These are phyloP conservation scores for Brachypodium distachyon DNA, from an alignment of 202 grass and related monocot genomes.

Conservation along the genomic window DNA sequence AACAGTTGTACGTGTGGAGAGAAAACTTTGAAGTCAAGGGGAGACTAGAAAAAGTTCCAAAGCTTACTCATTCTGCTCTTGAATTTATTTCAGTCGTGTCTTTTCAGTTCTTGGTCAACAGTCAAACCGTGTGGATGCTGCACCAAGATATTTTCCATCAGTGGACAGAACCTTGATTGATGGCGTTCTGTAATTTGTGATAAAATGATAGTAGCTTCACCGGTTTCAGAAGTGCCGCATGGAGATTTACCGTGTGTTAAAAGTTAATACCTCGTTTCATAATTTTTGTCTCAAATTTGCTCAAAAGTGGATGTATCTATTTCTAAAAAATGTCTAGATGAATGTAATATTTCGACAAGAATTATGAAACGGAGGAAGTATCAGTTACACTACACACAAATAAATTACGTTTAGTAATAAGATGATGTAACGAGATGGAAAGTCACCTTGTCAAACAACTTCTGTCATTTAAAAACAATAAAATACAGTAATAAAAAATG, in stretches of 20 bases:
- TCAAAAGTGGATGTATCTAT: no score
- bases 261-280: no score
- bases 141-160: not conserved
- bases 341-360: no score
- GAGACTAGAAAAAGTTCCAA: not conserved
- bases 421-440: no score
- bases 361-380: no score
- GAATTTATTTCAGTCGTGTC: not conserved
- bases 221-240: no score
- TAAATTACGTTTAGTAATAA: no score
- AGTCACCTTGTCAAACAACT: not conserved
- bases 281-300: no score
- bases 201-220: no score
- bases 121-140: not conserved
- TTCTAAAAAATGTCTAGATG: no score
- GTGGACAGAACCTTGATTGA: not conserved
- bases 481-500: not conserved
- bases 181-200: not conserved
- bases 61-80: not conserved
- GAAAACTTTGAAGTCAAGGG: not conserved
- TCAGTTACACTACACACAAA: no score
- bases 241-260: no score
- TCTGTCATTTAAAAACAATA: not conserved
- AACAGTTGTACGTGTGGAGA: not conserved
- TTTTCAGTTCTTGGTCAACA: not conserved